Conservation (phyloP, 495 filamentous ascomycete genomes). For the Penicillium alfredii region DNA sequence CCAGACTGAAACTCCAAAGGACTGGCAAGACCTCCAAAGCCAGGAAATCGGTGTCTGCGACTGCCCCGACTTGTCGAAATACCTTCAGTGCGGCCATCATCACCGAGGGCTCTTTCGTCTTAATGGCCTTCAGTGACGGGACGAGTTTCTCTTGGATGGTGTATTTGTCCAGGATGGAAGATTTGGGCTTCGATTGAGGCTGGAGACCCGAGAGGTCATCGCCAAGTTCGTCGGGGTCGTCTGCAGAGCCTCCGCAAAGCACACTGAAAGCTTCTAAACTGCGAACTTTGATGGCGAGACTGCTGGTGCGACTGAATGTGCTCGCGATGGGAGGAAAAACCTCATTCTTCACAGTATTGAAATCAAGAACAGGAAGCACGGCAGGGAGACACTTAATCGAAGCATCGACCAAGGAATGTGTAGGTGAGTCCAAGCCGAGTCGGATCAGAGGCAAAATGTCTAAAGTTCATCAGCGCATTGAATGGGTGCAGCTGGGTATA, state of each 20-base stretch:
- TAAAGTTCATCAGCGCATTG: constrained; percentile 22
- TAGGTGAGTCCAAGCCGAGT: constrained; percentile 76
- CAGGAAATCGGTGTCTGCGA: constrained; percentile 87
- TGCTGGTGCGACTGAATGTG: constrained; percentile 88
- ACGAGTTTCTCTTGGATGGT: constrained; percentile 96
- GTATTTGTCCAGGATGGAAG: constrained; percentile 87
- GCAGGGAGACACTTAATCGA: constrained; percentile 66
- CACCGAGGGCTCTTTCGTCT: constrained; percentile 94
- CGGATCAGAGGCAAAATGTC: constrained; percentile 83
- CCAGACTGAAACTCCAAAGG: constrained; percentile 88
- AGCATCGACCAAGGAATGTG: constrained; percentile 81
- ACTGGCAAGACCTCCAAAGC: constrained; percentile 85
- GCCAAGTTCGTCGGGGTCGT: constrained; percentile 32
- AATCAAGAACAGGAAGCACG: constrained; percentile 79
- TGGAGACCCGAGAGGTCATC: constrained; percentile 70
- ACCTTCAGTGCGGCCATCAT: constrained; percentile 92
- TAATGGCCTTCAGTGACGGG: constrained; percentile 84
- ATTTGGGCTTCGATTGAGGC: constrained; percentile 50
- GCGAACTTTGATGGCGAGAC: constrained; percentile 86
- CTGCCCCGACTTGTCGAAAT: constrained; percentile 69
- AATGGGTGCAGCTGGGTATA: neutral
- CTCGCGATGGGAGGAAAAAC: constrained; percentile 84
- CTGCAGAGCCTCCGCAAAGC: constrained; percentile 68
- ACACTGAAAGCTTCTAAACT: constrained; percentile 84
- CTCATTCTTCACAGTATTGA: constrained; percentile 92